These are phyloP conservation scores for Cladosporium phlei DNA, from an alignment of 2,329 filamentous ascomycete genomes.

Conservation along the genomic window DNA sequence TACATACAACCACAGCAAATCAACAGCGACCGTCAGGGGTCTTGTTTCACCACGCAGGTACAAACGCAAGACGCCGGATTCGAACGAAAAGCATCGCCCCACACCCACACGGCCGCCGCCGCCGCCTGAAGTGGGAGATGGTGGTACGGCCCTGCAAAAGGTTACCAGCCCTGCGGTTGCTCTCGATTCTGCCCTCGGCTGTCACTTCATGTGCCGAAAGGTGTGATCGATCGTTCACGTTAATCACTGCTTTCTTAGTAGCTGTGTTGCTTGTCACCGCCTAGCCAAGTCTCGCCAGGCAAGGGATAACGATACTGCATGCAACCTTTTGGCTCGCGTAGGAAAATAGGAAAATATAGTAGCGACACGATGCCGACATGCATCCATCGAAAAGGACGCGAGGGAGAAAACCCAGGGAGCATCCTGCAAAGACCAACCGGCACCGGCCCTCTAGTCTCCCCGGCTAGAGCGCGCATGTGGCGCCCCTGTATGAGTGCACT, in stretches of 20 bases:
- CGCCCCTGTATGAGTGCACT: conserved; percentile 1
- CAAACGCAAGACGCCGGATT: conserved; percentile 8
- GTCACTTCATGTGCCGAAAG: conserved; percentile 8
- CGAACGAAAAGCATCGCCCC: conserved; percentile 9
- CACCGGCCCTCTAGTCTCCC: conserved; percentile 6
- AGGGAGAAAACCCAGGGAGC: conserved; percentile 3
- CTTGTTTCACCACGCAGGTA: conserved; percentile 12
- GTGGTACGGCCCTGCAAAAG: neutral
- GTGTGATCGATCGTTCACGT: neutral
- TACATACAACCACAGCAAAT: too few species aligned
- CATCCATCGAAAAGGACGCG: neutral
- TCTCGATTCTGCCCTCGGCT: conserved; percentile 6
- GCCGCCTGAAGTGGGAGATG: neutral
- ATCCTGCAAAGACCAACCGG: conserved; percentile 12
- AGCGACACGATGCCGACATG: neutral
- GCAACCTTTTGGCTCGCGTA: too few species aligned
- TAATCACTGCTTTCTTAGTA: neutral
- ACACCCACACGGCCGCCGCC: neutral
- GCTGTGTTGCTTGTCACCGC: neutral
- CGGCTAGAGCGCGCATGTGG: conserved; percentile 6
- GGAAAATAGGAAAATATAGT: too few species aligned
- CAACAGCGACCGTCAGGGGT: conserved; percentile 6
- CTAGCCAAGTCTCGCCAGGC: too few species aligned
- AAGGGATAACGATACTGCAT: too few species aligned
- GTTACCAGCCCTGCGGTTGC: conserved; percentile 5